These are phyloP conservation scores for Adansonia grandidieri DNA, from an alignment of 441 rosid genomes.

Conservation along the genomic window DNA sequence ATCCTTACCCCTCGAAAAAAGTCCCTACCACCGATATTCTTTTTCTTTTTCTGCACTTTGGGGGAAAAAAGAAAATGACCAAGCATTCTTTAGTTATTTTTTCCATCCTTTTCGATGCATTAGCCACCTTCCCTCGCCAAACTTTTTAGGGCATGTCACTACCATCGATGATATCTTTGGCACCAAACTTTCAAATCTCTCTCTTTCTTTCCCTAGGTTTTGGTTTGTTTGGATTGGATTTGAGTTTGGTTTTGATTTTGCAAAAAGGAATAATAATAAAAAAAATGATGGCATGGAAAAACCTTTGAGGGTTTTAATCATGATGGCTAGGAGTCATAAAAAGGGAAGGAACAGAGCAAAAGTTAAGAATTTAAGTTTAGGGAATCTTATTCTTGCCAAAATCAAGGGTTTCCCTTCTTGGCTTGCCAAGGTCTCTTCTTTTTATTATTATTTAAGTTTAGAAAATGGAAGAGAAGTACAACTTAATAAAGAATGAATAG, in stretches of 20 bases:
- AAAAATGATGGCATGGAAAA: no score
- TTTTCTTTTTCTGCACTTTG: background rate
- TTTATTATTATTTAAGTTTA: background rate
- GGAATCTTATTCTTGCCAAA: slow-evolving; percentile 98
- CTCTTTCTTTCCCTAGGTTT: background rate
- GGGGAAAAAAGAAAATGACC: background rate
- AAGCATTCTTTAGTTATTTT: background rate
- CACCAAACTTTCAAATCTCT: background rate
- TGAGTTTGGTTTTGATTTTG: background rate
- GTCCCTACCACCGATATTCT: background rate
- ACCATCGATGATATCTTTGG: slow-evolving; percentile 26
- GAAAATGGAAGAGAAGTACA: no score
- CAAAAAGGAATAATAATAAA: no score
- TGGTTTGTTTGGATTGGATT: background rate
- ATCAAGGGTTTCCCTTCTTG: slow-evolving; percentile 99
- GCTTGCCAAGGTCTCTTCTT: slow-evolving; percentile 88
- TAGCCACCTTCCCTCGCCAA: slow-evolving; percentile 19
- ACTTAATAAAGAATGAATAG: no score
- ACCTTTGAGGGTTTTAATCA: slow-evolving; percentile 17
- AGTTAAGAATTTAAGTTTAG: slow-evolving; percentile 70
- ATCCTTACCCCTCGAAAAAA: no score
- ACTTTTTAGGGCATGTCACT: background rate
- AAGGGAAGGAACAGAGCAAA: slow-evolving; percentile 79
- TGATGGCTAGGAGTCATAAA: slow-evolving; percentile 94
- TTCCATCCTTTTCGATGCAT: slow-evolving; percentile 15